Percentiles rank a stretch among this genome's conserved stretches.
Evolutionary conservation across 2,329 filamentous ascomycete species (phyloP).

Genomic region (Penicillium palitans): DNA sequence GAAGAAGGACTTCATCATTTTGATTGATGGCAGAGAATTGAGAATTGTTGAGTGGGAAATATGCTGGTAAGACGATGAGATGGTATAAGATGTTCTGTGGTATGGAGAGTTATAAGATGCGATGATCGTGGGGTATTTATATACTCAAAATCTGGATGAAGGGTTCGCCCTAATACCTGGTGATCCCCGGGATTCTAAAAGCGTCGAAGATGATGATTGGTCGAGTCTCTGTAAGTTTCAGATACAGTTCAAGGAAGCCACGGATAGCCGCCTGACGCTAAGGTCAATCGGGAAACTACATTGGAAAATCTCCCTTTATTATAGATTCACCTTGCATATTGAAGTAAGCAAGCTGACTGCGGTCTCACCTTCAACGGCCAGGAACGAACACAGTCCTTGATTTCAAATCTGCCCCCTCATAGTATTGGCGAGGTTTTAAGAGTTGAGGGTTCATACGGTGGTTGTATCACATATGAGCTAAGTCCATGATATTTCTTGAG

Average conservation of each 20-base stretch:
- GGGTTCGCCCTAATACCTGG: not conserved
- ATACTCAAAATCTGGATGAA: not conserved
- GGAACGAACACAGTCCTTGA: not conserved
- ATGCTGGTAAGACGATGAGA: not conserved
- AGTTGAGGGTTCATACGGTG: not conserved
- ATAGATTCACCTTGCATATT: conserved; percentile 5
- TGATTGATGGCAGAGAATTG: not conserved
- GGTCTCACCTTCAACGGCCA: not conserved
- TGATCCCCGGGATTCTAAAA: not conserved
- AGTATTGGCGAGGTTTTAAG: not conserved
- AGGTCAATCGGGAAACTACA: not conserved
- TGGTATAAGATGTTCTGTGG: not conserved
- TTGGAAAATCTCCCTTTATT: conserved; percentile 1
- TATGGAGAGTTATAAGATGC: not conserved
- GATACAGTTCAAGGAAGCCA: not conserved
- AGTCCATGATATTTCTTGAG: not conserved
- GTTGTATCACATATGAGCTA: not conserved
- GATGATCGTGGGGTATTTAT: not conserved
- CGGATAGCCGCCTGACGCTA: conserved; percentile 2
- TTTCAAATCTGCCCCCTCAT: not conserved
- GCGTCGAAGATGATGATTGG: not conserved
- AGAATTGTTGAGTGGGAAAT: not conserved
- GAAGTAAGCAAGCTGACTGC: not conserved
- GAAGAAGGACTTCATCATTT: conserved; percentile 31
- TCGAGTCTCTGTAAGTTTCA: conserved; percentile 2